Evolutionary conservation across 345 rosid genomes (phyloP), one percentile per base, ranked within the genome.

Genomic region (Populus davidiana): DNA sequence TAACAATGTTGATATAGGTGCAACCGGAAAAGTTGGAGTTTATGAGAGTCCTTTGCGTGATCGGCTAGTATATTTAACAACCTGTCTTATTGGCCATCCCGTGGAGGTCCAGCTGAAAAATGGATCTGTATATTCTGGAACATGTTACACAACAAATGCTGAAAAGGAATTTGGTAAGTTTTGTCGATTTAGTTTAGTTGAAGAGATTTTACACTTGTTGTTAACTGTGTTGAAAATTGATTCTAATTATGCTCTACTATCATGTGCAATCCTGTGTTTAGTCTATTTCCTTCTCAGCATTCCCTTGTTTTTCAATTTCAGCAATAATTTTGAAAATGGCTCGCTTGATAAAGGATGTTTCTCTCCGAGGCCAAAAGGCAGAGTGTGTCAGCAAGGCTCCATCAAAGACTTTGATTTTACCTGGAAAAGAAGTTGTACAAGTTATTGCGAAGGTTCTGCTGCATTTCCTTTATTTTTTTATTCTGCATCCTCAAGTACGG

Each of bases 291-390:
- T 86, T 71, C 41, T 71, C 18, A 72, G 63, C 64, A 47, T 62
- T 59, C 59, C 67, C 33, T 76, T 75, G 20, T 41, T 73, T 71
- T 73, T 77, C 65, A 69, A 71, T 85, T 83, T 67, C 91, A 96
- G 99, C 93, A 65, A 88, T 94, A 72, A 74, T 92, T 78, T 88
- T 96, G 88, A 94, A 94, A 83, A 92, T 92, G 97, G 97, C 97
- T 81, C 89, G 87, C 75, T 67, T 91, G 97, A 85, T 79, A 70
- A 89, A 86, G 82, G 97, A 94, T 38, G 90, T 87, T 75, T 79
- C 85, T 74, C 72, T 76, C 73, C 85, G 78, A 73, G 93, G 94
- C 54, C 91, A 85, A 78, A 92, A 88, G 81, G 69, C 83, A 3
- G 97, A 90, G 82, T 75, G 85, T 79, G 78, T 86, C 79, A 86